Evolutionary conservation across 192 early-diverging fungal genomes (phyloP).

Genomic region (Linnemannia zychae): DNA sequence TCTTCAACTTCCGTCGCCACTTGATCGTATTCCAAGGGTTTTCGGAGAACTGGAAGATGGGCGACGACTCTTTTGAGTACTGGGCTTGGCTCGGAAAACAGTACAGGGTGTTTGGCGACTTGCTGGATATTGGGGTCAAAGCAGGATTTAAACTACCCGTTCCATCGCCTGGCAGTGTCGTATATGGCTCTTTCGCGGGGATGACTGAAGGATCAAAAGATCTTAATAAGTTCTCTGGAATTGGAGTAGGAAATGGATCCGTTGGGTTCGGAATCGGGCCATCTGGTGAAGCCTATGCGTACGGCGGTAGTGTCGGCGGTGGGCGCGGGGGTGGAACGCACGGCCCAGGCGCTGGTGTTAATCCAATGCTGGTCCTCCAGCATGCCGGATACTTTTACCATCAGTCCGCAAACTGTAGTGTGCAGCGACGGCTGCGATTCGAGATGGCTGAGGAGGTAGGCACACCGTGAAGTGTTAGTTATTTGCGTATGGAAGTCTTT

Average conservation of each 20-base stretch:
- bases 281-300: slow-evolving; percentile 27
- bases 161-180: slow-evolving; percentile 66
- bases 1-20: slow-evolving; percentile 81
- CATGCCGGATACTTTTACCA: slow-evolving; percentile 92
- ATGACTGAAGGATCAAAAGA: slow-evolving; percentile 42
- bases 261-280: slow-evolving; percentile 54
- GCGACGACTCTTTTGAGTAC: slow-evolving; percentile 86
- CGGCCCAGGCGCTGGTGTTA: slow-evolving; percentile 55
- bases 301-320: slow-evolving; percentile 46
- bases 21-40: slow-evolving; percentile 70
- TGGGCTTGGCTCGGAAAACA: slow-evolving; percentile 89
- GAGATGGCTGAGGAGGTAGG: slow-evolving; percentile 61
- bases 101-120: slow-evolving; percentile 85
- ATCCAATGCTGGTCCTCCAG: slow-evolving; percentile 79
- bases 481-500: not conserved
- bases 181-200: slow-evolving; percentile 51
- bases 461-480: not conserved
- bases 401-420: slow-evolving; percentile 78
- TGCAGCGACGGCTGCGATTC: slow-evolving; percentile 75
- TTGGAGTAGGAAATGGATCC: slow-evolving; percentile 44
- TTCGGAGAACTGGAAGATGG: slow-evolving; percentile 70
- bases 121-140: slow-evolving; percentile 78
- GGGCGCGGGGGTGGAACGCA: slow-evolving; percentile 49
- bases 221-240: slow-evolving; percentile 49
- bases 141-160: slow-evolving; percentile 76